These are phyloP conservation scores for Epicoccum nigrum DNA, from an alignment of 2,329 filamentous ascomycete genomes.

Conservation along the genomic window DNA sequence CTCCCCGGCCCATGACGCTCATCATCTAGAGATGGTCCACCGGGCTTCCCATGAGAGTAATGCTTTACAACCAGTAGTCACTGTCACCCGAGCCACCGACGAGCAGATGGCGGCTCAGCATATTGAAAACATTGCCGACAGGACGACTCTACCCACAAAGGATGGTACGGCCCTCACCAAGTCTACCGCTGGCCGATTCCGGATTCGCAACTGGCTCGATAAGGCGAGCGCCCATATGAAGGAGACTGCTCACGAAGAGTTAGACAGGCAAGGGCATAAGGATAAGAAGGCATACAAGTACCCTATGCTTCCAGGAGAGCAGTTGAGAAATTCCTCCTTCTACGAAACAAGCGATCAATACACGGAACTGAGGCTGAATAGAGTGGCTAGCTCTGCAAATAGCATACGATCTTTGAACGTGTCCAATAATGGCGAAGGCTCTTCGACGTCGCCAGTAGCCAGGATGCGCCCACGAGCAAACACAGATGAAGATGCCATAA, in stretches of 20 bases:
- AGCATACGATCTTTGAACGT: constrained; percentile 41
- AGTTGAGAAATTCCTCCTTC: constrained; percentile 52
- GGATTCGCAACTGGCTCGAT: constrained; percentile 49
- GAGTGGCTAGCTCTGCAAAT: constrained; percentile 46
- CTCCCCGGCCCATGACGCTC: background rate
- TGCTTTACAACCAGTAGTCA: constrained; percentile 19
- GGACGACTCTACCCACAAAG: background rate
- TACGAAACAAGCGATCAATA: constrained; percentile 49
- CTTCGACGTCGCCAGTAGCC: constrained; percentile 19
- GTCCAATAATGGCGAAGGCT: constrained; percentile 28
- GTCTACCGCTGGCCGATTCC: constrained; percentile 27
- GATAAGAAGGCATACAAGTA: constrained; percentile 57
- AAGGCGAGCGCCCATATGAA: constrained; percentile 55
- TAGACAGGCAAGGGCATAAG: constrained; percentile 57
- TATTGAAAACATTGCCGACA: background rate
- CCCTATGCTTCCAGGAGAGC: constrained; percentile 63
- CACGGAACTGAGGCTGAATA: constrained; percentile 46
- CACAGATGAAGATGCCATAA: constrained; percentile 15
- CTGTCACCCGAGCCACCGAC: constrained; percentile 21
- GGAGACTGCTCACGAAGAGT: constrained; percentile 53
- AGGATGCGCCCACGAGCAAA: constrained; percentile 16
- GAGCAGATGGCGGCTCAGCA: constrained; percentile 4
- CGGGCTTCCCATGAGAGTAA: constrained; percentile 26
- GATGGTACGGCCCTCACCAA: constrained; percentile 6
- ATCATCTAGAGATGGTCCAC: constrained; percentile 5